These are phyloP conservation scores for Ehretia macrophylla DNA, from an alignment of 257 asterid species.

Conservation along the genomic window DNA sequence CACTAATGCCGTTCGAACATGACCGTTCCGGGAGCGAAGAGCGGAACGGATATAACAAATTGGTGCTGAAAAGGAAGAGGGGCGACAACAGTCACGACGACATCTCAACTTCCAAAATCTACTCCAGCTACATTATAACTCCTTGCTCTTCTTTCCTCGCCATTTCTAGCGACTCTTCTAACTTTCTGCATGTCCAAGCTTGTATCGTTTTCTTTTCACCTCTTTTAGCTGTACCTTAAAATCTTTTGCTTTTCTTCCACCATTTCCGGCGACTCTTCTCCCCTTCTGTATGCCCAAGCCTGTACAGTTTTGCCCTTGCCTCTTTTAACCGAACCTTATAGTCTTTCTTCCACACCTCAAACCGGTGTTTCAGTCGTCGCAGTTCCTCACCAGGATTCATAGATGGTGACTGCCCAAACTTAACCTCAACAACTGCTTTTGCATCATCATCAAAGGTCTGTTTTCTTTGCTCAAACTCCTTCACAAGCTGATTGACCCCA, in stretches of 20 bases:
- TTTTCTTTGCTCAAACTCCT: constrained; percentile 57
- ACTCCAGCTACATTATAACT: no score
- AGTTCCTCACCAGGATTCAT: constrained; percentile 35
- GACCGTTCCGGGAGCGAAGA: no score
- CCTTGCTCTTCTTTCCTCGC: neutral
- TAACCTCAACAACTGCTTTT: constrained; percentile 36
- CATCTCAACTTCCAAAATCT: no score
- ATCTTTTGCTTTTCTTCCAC: constrained; percentile 63
- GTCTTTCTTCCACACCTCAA: constrained; percentile 65
- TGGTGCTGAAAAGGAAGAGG: no score
- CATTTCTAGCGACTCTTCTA: neutral
- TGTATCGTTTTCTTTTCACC: neutral
- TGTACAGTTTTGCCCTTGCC: constrained; percentile 48
- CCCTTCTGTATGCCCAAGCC: constrained; percentile 34
- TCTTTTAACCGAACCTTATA: constrained; percentile 60
- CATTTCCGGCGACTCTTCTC: constrained; percentile 49
- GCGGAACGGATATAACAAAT: no score
- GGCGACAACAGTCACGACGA: no score
- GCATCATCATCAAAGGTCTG: constrained; percentile 55
- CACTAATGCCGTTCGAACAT: no score
- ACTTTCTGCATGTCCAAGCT: neutral
- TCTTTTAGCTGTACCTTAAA: constrained; percentile 6
- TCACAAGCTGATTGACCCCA: constrained; percentile 43
- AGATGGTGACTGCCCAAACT: constrained; percentile 29
- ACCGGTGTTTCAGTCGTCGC: constrained; percentile 50